Evolutionary conservation across 495 filamentous ascomycete genomes (phyloP).

Genomic region (Astrothelium macrocarpum): DNA sequence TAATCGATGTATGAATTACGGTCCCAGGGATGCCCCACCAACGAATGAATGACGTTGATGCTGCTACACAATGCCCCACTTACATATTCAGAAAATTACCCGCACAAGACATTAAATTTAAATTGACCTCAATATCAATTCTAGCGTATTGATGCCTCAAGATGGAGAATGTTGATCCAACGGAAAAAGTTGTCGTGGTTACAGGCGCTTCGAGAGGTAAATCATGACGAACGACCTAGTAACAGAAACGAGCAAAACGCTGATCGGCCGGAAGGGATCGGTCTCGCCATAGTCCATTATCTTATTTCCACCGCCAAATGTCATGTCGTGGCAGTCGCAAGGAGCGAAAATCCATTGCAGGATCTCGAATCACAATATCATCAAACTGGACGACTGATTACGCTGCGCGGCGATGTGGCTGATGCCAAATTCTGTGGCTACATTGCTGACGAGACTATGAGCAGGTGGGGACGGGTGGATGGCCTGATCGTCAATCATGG

Average conservation of each 20-base stretch:
- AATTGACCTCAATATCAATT: too few relatives aligned
- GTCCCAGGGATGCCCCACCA: not conserved
- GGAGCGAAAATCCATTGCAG: conserved; percentile 56
- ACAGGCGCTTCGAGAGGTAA: conserved; percentile 55
- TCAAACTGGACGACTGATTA: conserved; percentile 50
- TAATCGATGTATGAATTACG: too few relatives aligned
- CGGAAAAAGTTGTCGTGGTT: conserved; percentile 49
- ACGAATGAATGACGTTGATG: not conserved
- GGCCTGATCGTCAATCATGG: conserved; percentile 85
- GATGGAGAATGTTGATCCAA: conserved; percentile 11
- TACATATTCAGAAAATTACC: too few relatives aligned
- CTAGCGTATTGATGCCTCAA: too few relatives aligned
- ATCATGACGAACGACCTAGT: not conserved
- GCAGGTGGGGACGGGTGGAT: conserved; percentile 63
- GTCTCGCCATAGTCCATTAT: conserved; percentile 63
- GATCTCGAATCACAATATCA: conserved; percentile 52
- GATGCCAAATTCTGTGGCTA: conserved; percentile 52
- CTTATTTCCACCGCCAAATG: conserved; percentile 61
- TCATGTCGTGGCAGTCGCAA: conserved; percentile 60
- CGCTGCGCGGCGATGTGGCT: conserved; percentile 65
- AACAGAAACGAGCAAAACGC: not conserved
- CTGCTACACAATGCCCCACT: too few relatives aligned
- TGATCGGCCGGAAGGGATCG: conserved; percentile 53
- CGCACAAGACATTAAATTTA: too few relatives aligned
- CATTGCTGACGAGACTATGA: conserved; percentile 53